Evolutionary conservation across 2,329 filamentous ascomycete species (phyloP), one percentile per base, ranked within the genome.

Genomic region (Cordyceps militaris): DNA sequence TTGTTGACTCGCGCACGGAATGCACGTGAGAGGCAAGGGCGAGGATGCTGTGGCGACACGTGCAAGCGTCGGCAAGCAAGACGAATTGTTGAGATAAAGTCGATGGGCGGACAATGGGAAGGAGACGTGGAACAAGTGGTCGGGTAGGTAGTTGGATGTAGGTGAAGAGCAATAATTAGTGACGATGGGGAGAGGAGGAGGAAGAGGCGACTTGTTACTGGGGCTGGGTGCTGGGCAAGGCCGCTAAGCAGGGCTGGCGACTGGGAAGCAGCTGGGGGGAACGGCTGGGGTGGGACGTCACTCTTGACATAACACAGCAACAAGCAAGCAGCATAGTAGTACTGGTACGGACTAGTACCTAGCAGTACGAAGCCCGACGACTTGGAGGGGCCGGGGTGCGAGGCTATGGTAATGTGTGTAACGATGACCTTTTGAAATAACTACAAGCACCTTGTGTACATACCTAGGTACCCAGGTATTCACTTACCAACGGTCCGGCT

Each of bases 111-210:
- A n/a, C 53, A 49, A 49, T 49, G 53, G 24, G 24, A 32, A 40
- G 24, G 26, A 49, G n/a, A 48, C 24, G 32, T 42, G 26, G 30
- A 40, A 30, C 32, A 49, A 56, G 21, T 42, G n/a, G 42, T 47
- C 24, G 43, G 30, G 44, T 38, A 49, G 53, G 30, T 24, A 43
- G 53, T 48, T 49, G 53, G 42, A 48, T 56, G 53, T 56, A 49
- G 44, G 44, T 49, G 34, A 56, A 56, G 43, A 56, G 53, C 53
- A 49, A 56, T 44, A 49, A 32, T 56, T 49, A 56, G 53, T 56
- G 53, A 56, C 53, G 53, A 40, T 42, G 34, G n/a, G n/a, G 53
- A 30, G 44, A 49, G 53, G 53, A 56, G 53, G 30, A 46, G 30
- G 53, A 48, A 56, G 30, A 56, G 53, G 53, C 23, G 53, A 56